phyloP scores from a whole-genome alignment of 306 rosid species.

The Vachellia collinsii region DNA sequence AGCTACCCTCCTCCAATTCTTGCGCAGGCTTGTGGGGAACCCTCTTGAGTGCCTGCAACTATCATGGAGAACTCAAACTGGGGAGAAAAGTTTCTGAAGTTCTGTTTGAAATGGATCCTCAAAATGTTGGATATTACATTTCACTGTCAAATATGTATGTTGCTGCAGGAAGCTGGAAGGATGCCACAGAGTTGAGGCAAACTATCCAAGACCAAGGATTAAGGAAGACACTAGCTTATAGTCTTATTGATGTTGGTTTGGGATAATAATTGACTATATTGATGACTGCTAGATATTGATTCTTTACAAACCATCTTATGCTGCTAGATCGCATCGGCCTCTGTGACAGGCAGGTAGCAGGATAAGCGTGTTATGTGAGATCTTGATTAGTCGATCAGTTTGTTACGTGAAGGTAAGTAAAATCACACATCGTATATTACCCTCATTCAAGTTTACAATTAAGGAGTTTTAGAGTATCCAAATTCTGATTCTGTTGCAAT shows the following conservation, averaged over 20 bases:
- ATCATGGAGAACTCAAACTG: constrained; percentile 61
- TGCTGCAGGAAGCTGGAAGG: constrained; percentile 70
- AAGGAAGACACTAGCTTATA: constrained; percentile 50
- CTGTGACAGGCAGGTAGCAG: background rate
- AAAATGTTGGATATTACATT: constrained; percentile 64
- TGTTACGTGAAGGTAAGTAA: background rate
- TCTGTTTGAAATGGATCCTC: constrained; percentile 58
- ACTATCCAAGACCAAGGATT: constrained; percentile 42
- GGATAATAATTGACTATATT: constrained; percentile 19
- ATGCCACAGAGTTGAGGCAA: constrained; percentile 53
- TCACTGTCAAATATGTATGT: constrained; percentile 64
- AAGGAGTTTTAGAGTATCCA: background rate
- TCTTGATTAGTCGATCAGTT: background rate
- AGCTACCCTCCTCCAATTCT: constrained; percentile 29
- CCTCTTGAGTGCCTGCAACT: constrained; percentile 60
- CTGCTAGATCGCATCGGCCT: background rate
- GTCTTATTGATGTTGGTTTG: constrained; percentile 51
- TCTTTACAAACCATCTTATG: background rate
- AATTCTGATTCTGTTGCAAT: background rate
- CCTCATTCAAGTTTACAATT: background rate
- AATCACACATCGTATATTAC: background rate
- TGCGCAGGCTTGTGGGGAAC: constrained; percentile 62
- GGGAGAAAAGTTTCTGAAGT: constrained; percentile 53
- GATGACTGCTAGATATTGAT: background rate
- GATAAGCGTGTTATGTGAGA: background rate